phyloP scores from a whole-genome alignment of 192 early-diverging fungal species.

The Podila clonocystis region DNA sequence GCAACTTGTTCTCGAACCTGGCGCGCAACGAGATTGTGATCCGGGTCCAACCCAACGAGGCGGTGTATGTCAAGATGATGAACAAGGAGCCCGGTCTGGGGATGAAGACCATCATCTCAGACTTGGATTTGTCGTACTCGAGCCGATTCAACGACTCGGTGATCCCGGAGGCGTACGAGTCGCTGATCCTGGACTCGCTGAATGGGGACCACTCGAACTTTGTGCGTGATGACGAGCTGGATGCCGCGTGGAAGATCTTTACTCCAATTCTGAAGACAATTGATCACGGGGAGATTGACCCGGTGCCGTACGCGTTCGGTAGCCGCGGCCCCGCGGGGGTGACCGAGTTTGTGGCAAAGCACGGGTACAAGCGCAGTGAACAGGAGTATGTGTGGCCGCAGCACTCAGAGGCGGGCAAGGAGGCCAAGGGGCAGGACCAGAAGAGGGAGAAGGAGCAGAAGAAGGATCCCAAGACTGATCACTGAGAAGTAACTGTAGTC shows the following conservation, averaged over 20 bases:
- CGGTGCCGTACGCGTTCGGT: conserved; percentile 84
- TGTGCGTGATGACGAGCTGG: conserved; percentile 92
- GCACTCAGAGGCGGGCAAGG: conserved; percentile 26
- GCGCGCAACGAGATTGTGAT: conserved; percentile 96
- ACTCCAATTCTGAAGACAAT: conserved; percentile 95
- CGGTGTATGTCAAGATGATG: conserved; percentile 96
- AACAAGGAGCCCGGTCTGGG: conserved; percentile 95
- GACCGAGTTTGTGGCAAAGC: conserved; percentile 77
- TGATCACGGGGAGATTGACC: conserved; percentile 48
- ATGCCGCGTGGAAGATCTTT: conserved; percentile 98
- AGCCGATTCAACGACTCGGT: conserved; percentile 86
- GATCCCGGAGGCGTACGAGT: conserved; percentile 98
- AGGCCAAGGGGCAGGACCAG: conserved; percentile 35
- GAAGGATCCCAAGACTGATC: conserved; percentile 9
- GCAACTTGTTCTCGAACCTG: conserved; percentile 78
- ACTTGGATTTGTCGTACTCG: conserved; percentile 94
- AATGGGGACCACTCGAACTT: conserved; percentile 96
- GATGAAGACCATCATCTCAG: conserved; percentile 84
- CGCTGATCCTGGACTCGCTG: conserved; percentile 92
- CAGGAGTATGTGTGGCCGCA: conserved; percentile 63
- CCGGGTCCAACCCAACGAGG: conserved; percentile 94
- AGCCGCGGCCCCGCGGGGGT: conserved; percentile 83
- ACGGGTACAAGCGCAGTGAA: conserved; percentile 53
- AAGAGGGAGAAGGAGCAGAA: conserved; percentile 3
- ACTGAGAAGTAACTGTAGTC: not conserved